Conservation (phyloP, 257 asterid genomes). For the Marsdenia floribunda region DNA sequence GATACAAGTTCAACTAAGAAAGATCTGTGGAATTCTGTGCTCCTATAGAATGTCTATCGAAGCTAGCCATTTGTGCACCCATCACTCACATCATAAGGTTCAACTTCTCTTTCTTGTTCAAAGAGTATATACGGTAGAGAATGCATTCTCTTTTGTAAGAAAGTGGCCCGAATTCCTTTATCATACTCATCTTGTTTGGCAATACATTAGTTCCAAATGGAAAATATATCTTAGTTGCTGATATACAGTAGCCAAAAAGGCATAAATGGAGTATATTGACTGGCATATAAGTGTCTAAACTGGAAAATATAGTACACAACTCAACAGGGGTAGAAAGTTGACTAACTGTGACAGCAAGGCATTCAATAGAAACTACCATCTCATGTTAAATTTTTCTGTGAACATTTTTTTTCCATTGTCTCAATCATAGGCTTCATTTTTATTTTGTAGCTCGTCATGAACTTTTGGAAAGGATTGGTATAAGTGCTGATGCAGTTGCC, state of each 20-base stretch:
- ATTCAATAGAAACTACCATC: not conserved
- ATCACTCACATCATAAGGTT: not conserved
- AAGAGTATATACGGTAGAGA: not conserved
- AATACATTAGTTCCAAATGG: not conserved
- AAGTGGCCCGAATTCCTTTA: not conserved
- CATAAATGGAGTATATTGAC: not conserved
- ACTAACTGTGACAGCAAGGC: not conserved
- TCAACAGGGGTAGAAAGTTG: not conserved
- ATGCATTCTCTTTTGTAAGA: not conserved
- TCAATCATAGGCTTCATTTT: not conserved
- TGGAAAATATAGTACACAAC: not conserved
- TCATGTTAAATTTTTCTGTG: not conserved
- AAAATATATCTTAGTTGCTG: not conserved
- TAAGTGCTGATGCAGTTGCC: slow-evolving; percentile 76
- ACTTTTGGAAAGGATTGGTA: slow-evolving; percentile 63
- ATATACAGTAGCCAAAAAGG: not conserved
- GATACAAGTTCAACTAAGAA: not conserved
- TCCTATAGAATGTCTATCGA: not conserved
- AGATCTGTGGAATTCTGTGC: not conserved
- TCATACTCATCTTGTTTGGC: not conserved
- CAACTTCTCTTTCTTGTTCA: not conserved
- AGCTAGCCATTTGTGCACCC: not conserved
- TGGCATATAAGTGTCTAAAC: not conserved
- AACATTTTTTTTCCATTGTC: not conserved
- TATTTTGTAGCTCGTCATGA: slow-evolving; percentile 72